Percentiles rank a stretch among this genome's conserved stretches.
Conservation (phyloP, 768 basidiomycete genomes). For the Suillus paluster region DNA sequence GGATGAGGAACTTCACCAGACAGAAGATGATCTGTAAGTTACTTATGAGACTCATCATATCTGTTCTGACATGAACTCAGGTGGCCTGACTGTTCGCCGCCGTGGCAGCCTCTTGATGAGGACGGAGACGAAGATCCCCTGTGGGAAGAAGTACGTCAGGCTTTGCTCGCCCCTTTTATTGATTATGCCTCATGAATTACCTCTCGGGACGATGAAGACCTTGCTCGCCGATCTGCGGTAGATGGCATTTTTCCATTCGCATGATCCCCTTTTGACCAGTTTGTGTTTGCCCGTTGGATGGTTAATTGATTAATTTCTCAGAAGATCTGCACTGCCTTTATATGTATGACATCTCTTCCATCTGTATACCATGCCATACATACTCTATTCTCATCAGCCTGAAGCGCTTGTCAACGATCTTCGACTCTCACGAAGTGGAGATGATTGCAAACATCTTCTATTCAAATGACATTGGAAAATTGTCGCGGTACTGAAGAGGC, state of each 20-base stretch:
- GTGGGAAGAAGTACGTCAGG: background rate
- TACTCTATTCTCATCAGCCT: background rate
- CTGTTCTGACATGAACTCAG: conserved; percentile 12
- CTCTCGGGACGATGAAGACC: background rate
- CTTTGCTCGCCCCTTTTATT: background rate
- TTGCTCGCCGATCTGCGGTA: background rate
- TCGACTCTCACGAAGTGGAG: no score
- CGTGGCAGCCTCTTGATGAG: conserved; percentile 31
- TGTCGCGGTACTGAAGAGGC: no score
- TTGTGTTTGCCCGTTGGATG: background rate
- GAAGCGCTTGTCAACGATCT: background rate
- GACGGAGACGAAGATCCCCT: conserved; percentile 27
- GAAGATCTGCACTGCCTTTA: background rate
- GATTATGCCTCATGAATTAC: background rate
- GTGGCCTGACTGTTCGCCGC: conserved; percentile 22
- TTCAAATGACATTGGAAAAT: no score
- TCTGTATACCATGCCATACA: background rate
- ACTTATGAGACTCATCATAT: background rate
- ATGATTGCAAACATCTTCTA: no score
- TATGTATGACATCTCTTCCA: background rate
- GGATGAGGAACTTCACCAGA: conserved; percentile 2
- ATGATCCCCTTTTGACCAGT: background rate
- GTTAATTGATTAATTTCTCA: background rate
- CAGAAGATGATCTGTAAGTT: conserved; percentile 22
- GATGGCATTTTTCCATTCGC: background rate